Conservation (phyloP, 306 rosid species). For the Vigna radiata region DNA sequence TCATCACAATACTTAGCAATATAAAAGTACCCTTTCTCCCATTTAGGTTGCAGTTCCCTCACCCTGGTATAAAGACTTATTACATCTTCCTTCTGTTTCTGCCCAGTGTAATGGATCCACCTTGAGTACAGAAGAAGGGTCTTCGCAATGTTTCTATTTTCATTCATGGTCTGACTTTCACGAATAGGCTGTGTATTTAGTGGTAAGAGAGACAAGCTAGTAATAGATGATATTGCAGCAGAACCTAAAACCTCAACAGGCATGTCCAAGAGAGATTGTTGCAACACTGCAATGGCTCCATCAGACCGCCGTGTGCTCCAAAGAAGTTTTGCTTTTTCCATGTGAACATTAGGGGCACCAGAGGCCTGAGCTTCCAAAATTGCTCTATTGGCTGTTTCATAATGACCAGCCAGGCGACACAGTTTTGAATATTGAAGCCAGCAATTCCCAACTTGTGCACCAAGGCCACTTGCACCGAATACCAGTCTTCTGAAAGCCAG, state of each 20-base stretch:
- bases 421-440: slow-evolving; percentile 99
- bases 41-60: slow-evolving; percentile 90
- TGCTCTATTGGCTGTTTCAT: slow-evolving; percentile 94
- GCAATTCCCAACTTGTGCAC: slow-evolving; percentile 91
- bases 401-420: slow-evolving; percentile 95
- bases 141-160: slow-evolving; percentile 76
- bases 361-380: slow-evolving; percentile 94
- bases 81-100: slow-evolving; percentile 97
- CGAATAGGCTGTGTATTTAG: slow-evolving; percentile 63
- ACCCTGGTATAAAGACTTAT: slow-evolving; percentile 84
- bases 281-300: slow-evolving; percentile 92
- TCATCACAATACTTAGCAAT: slow-evolving; percentile 95
- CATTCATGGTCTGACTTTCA: slow-evolving; percentile 77
- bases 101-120: slow-evolving; percentile 98
- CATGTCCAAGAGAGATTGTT: slow-evolving; percentile 87
- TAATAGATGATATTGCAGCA: slow-evolving; percentile 80
- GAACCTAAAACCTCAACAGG: slow-evolving; percentile 83
- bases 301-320: slow-evolving; percentile 96
- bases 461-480: slow-evolving; percentile 76
- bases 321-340: slow-evolving; percentile 90
- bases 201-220: slow-evolving; percentile 86
- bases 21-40: slow-evolving; percentile 97
- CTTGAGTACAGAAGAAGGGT: slow-evolving; percentile 94
- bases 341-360: slow-evolving; percentile 86
- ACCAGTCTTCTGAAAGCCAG: slow-evolving; percentile 87